Conservation (phyloP, 2,329 filamentous ascomycete genomes). For the Ophiostoma quercus region DNA sequence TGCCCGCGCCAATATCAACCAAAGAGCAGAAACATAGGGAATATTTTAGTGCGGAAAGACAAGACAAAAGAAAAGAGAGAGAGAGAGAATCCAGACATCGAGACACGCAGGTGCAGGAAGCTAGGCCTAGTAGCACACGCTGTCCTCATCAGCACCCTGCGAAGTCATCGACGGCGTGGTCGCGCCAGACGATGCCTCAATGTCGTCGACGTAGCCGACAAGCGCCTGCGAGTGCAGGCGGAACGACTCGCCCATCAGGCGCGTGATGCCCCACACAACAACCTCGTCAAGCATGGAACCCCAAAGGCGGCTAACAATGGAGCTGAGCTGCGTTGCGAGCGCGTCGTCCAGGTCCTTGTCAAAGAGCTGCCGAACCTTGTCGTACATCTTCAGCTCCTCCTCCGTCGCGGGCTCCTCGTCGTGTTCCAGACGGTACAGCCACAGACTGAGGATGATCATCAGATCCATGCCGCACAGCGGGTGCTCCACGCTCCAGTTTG, state of each 20-base stretch:
- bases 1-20: conserved; percentile 26
- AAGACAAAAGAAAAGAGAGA: conserved; percentile 30
- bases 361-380: conserved; percentile 84
- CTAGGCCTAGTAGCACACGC: conserved; percentile 54
- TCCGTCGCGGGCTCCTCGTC: conserved; percentile 86
- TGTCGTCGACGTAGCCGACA: conserved; percentile 86
- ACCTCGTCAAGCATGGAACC: conserved; percentile 98
- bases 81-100: conserved; percentile 31
- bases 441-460: conserved; percentile 95
- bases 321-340: conserved; percentile 79
- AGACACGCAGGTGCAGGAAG: conserved; percentile 3
- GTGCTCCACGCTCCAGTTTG: conserved; percentile 98
- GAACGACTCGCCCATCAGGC: conserved; percentile 97
- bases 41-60: conserved; percentile 24
- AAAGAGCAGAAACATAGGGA: conserved; percentile 23
- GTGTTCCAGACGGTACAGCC: conserved; percentile 98
- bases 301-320: conserved; percentile 92
- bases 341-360: conserved; percentile 83
- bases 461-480: conserved; percentile 93
- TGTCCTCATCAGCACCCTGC: conserved; percentile 65
- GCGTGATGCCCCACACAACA: conserved; percentile 94
- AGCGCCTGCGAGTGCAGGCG: conserved; percentile 93
- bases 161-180: conserved; percentile 68
- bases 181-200: conserved; percentile 62
- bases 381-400: conserved; percentile 83